These are phyloP conservation scores for Schizothecium vesticola DNA, from an alignment of 495 filamentous ascomycete genomes.

Conservation along the genomic window DNA sequence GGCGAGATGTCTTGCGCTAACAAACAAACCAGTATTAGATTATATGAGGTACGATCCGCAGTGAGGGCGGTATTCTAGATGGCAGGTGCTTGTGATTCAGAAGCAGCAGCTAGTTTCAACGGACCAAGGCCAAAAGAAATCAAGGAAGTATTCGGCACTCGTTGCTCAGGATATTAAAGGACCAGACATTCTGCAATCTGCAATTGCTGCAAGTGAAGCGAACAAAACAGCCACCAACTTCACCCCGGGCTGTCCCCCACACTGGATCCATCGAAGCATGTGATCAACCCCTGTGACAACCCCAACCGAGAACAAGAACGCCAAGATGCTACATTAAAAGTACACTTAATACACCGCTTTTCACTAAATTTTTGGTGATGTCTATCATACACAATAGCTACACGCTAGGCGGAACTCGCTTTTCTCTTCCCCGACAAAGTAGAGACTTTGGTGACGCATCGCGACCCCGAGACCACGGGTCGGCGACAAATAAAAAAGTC, in stretches of 20 bases:
- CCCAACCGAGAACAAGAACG: background rate
- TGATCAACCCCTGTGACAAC: background rate
- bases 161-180: background rate
- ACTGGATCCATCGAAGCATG: background rate
- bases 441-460: background rate
- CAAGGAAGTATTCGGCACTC: background rate
- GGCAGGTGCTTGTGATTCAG: background rate
- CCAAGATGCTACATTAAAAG: background rate
- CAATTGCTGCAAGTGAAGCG: background rate
- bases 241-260: background rate
- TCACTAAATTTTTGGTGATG: slow-evolving; percentile 18
- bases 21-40: too few species aligned
- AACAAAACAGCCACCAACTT: background rate
- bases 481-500: slow-evolving; percentile 17
- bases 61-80: too few species aligned
- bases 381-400: slow-evolving; percentile 25
- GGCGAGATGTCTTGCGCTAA: too few species aligned
- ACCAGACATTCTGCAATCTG: background rate
- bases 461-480: background rate
- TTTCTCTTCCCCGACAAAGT: slow-evolving; percentile 24
- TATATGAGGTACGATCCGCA: too few species aligned
- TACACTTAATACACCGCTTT: slow-evolving; percentile 11
- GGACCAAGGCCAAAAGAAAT: background rate
- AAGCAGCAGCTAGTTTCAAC: background rate
- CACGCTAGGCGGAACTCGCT: slow-evolving; percentile 17